Base-by-base conservation (phyloP, 257 asterid genomes). In the Jaltomata sinuosa region DNA sequence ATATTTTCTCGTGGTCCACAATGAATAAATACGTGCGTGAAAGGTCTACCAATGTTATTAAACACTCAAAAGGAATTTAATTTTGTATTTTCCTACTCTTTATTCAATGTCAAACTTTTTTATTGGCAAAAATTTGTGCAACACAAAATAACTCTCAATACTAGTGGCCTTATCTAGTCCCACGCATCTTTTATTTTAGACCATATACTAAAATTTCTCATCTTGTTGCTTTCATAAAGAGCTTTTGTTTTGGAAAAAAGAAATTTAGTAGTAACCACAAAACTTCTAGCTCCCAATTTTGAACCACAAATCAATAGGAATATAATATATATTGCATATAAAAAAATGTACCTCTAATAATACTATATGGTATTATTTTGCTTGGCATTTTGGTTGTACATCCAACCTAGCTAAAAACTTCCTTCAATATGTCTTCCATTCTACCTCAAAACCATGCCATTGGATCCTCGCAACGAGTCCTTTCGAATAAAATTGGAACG, bases 341-440 rank as follows among this genome's bases (percentile, higher is more conserved):
- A 29, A 25, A n/a, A 6, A 42, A 11, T 40, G 40, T 49, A 79
- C 22, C 64, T 16, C 16, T 29, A 22, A 25, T 64, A 6, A 9
- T 19, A 27, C 83, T 14, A 81, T 31, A 57, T 81, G 45, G 16
- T 49, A 32, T 19, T 49, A 32, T 19, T 45, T 52, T 27, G n/a
- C 36, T 19, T 68, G 14, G 3, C 45, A 61, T 82, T 68, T 64
- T 64, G 64, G 19, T 52, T 52, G 2, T 54, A 22, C 59, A 25
- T 4, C 11, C 6, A 9, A 49, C 10, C 83, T 6, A 6, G n/a
- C n/a, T n/a, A n/a, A n/a, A 25, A 12, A 14, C 21, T 25, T 79
- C 38, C 78, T 80, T 45, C 84, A 1, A 87, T 52, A 89, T 87
- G 91, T 68, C 90, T 79, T 81, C 85, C 67, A 36, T 36, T 83